These are phyloP conservation scores for Keqinozyma sinolaborantium DNA, from an alignment of 1,139 yeast species.

Conservation along the genomic window DNA sequence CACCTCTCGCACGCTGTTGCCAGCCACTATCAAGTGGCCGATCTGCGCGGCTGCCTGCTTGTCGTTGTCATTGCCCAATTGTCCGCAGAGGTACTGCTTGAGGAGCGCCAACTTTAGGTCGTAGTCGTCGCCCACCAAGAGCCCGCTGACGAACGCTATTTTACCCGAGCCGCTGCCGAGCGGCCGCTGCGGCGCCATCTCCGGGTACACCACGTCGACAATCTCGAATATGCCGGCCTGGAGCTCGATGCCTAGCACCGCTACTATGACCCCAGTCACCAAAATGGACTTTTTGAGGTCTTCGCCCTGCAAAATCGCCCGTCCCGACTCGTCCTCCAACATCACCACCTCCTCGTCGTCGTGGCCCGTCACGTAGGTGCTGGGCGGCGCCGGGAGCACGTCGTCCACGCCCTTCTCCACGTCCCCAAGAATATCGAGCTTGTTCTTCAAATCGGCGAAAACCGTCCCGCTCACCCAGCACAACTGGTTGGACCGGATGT, in stretches of 20 bases:
- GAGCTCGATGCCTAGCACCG: slow-evolving; percentile 81
- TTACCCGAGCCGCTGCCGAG: slow-evolving; percentile 12
- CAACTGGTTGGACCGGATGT: slow-evolving; percentile 63
- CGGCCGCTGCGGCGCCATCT: slow-evolving; percentile 53
- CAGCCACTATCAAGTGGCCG: slow-evolving; percentile 65
- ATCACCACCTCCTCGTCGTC: slow-evolving; percentile 48
- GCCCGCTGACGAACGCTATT: slow-evolving; percentile 73
- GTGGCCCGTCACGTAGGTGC: slow-evolving; percentile 21
- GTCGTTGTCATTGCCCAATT: slow-evolving; percentile 41
- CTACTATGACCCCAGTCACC: slow-evolving; percentile 87
- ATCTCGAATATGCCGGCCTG: slow-evolving; percentile 84
- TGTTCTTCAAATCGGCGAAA: slow-evolving; percentile 77
- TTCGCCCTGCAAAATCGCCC: slow-evolving; percentile 73
- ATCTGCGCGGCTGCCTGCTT: slow-evolving; percentile 29
- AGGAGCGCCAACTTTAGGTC: slow-evolving; percentile 57
- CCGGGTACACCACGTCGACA: slow-evolving; percentile 74
- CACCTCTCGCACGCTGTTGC: slow-evolving; percentile 52
- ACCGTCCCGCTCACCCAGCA: slow-evolving; percentile 93
- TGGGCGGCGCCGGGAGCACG: slow-evolving; percentile 37
- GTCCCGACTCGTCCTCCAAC: slow-evolving; percentile 93
- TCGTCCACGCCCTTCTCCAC: slow-evolving; percentile 62
- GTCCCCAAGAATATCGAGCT: slow-evolving; percentile 81
- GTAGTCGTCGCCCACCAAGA: slow-evolving; percentile 49
- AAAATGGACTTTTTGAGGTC: slow-evolving; percentile 44
- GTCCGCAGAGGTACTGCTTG: slow-evolving; percentile 71